A percentile compares a stretch with the other conserved stretches of the same genome.
Conservation (phyloP, 768 basidiomycete species). For the Termitomyces sp. region DNA sequence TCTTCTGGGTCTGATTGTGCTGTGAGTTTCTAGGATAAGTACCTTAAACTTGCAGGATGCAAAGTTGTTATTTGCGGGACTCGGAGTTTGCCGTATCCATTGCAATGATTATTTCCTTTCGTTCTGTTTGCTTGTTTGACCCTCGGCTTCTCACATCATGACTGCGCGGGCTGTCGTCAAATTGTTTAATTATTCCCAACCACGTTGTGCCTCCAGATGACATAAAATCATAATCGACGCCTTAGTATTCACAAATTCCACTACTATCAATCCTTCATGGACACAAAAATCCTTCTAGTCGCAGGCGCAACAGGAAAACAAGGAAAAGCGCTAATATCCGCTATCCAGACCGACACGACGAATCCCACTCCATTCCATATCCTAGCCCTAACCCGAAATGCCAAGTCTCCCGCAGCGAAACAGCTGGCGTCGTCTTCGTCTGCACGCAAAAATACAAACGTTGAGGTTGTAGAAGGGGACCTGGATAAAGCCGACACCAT, state of each 20-base stretch:
- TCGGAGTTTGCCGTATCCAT: neutral
- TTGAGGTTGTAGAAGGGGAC: conserved; percentile 30
- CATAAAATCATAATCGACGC: neutral
- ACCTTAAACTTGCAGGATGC: no score
- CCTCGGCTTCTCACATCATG: neutral
- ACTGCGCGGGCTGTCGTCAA: neutral
- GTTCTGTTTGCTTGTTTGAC: no score
- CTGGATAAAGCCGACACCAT: conserved; percentile 24
- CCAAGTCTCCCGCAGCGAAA: conserved; percentile 22
- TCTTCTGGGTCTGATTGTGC: neutral
- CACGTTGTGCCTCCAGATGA: neutral
- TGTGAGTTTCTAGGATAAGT: no score
- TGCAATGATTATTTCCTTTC: neutral
- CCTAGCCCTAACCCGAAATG: conserved; percentile 30
- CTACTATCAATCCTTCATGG: neutral
- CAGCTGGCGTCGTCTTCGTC: no score
- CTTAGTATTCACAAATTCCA: neutral
- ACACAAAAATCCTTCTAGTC: conserved; percentile 23
- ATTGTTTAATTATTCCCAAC: neutral
- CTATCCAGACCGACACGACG: conserved; percentile 8
- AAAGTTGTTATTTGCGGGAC: no score
- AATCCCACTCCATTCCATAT: conserved; percentile 22
- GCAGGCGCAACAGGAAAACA: conserved; percentile 33
- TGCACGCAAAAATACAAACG: conserved; percentile 12
- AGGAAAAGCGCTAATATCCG: conserved; percentile 26